Conservation (phyloP, 163 green algal species). For the Scenedesmus sp. region DNA sequence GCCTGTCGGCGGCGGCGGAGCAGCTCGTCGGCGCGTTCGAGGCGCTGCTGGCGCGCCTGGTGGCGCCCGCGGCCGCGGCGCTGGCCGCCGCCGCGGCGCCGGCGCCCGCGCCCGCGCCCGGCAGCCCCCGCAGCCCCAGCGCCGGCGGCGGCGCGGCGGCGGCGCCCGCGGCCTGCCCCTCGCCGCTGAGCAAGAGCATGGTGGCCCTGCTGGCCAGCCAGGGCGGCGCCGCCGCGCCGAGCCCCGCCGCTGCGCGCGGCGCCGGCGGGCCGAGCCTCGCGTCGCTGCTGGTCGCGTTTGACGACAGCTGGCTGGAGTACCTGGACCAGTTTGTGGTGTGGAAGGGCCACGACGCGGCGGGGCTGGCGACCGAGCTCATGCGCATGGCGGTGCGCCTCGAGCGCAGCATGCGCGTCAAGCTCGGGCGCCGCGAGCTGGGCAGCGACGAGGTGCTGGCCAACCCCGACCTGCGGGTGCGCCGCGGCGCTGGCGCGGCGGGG, state of each 20-base stretch:
- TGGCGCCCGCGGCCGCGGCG: slow-evolving; percentile 28
- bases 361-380: slow-evolving; percentile 70
- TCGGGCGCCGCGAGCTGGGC: slow-evolving; percentile 32
- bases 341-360: slow-evolving; percentile 83
- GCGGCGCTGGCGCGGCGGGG: neutral
- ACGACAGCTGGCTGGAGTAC: slow-evolving; percentile 84
- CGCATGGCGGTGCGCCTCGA: slow-evolving; percentile 79
- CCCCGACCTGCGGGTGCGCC: slow-evolving; percentile 54
- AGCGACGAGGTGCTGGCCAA: slow-evolving; percentile 46
- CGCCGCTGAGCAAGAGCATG: too few species aligned
- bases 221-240: neutral
- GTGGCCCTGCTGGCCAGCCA: too few species aligned
- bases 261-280: slow-evolving; percentile 18
- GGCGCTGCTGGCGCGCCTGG: slow-evolving; percentile 59
- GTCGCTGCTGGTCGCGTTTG: slow-evolving; percentile 72
- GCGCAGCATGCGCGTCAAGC: slow-evolving; percentile 72
- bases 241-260: neutral
- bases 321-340: slow-evolving; percentile 91
- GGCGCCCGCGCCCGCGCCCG: slow-evolving; percentile 9
- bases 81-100: neutral
- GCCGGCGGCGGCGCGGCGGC: slow-evolving; percentile 5
- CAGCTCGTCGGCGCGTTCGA: slow-evolving; percentile 78
- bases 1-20: slow-evolving; percentile 54
- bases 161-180: neutral
- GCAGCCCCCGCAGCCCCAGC: slow-evolving; percentile 13